These are phyloP conservation scores for Candida gorgasii DNA, from an alignment of 805 yeast genomes.

Conservation along the genomic window DNA sequence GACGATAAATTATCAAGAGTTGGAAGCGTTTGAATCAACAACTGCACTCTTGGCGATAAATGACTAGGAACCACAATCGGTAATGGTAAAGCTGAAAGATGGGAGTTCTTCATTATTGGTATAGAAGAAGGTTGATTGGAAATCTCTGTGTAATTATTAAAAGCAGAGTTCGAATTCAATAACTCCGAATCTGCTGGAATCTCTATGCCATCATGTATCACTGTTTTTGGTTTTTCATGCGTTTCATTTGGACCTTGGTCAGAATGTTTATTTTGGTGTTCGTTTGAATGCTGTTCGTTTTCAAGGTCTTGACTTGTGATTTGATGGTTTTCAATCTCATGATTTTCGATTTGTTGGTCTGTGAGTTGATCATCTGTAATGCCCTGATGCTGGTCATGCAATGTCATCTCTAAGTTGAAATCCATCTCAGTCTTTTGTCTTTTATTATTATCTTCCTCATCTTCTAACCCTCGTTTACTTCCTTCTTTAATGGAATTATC, in stretches of 20 bases:
- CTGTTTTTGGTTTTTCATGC: conserved; percentile 13
- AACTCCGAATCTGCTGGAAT: conserved; percentile 46
- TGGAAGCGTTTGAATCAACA: conserved; percentile 68
- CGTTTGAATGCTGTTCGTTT: background rate
- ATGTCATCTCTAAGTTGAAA: conserved; percentile 21
- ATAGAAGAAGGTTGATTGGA: conserved; percentile 39
- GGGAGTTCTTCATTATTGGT: conserved; percentile 43
- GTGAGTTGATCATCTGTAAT: background rate
- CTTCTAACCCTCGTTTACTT: background rate
- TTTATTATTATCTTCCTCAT: conserved; percentile 4
- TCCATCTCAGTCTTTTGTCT: conserved; percentile 13
- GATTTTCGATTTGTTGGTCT: background rate
- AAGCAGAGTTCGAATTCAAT: conserved; percentile 39
- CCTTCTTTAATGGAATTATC: background rate
- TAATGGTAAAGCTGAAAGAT: conserved; percentile 61
- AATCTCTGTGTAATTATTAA: conserved; percentile 44
- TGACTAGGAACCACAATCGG: conserved; percentile 56
- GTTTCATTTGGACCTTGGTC: too few species aligned
- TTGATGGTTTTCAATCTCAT: too few species aligned
- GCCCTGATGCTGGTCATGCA: too few species aligned
- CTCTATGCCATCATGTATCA: conserved; percentile 21
- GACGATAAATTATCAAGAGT: conserved; percentile 79
- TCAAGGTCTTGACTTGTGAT: background rate
- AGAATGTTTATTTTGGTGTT: background rate
- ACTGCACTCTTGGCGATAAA: conserved; percentile 61